Base-by-base conservation (phyloP, 441 rosid species). In the Gossypium schwendimanii region DNA sequence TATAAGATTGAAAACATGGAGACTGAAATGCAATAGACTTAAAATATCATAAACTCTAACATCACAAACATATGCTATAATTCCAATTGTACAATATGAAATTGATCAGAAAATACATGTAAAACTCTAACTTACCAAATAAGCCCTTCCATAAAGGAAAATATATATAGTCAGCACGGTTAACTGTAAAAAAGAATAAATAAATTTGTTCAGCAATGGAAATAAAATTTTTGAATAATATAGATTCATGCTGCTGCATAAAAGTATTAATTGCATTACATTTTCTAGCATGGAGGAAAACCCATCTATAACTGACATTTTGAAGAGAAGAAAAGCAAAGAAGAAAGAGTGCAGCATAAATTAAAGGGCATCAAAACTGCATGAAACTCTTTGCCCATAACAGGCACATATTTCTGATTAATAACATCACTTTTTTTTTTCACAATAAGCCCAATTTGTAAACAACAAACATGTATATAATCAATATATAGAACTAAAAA, bases 141-240 rank as follows among this genome's bases (percentile, higher is more conserved):
- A 96, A 77, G 87, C 75, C 82, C 88, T 96, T 79, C 99, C 99
- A 70, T 96, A 93, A 14, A 96, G 94, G 83, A 96, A 93, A 45
- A 83, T 2, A 75, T 93, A 96, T 66, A 96, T 89, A 5, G 99
- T 96, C 80, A 87, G 88, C 86, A 96, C 98, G 0, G 97, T 88
- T 76, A 96, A 81, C 99, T 96, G 96, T 96, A 86, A 74, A 78
- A 77, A 61, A n/a, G 75, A 69, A 76, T 62, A 70, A 69, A 55
- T 18, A 67, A 74, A 17, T n/a, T 33, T 50, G 15, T 1, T 73
- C 45, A 54, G 64, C 23, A 50, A 41, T 5, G 6, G 6, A 47
- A 71, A 17, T 45, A 17, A 39, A 61, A 17, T n/a, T 10, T 55
- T 66, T 55, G 5, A 44, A 57, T 21, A 14, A 39, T 10, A 71